Conservation (phyloP, 2,329 filamentous ascomycete species). For the Trichoderma sp. region DNA sequence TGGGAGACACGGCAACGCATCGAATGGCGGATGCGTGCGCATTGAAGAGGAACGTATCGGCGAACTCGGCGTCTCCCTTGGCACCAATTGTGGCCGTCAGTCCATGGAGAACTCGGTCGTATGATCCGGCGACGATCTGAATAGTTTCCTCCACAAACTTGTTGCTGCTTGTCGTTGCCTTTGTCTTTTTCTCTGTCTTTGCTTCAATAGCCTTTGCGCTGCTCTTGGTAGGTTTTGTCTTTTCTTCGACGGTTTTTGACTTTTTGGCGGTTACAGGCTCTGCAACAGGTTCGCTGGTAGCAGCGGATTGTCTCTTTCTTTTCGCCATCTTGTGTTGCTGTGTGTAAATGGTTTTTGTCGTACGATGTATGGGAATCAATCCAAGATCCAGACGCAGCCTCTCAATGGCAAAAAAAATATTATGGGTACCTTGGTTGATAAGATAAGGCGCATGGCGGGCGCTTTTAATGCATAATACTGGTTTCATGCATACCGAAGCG, state of each 20-base stretch:
- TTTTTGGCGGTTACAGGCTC: conserved; percentile 37
- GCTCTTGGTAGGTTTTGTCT: conserved; percentile 34
- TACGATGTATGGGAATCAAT: neutral
- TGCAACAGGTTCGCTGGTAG: conserved; percentile 29
- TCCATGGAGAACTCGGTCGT: conserved; percentile 90
- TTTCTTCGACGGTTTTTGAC: conserved; percentile 28
- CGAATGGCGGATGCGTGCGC: conserved; percentile 89
- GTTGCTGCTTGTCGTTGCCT: conserved; percentile 16
- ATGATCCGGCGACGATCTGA: conserved; percentile 90
- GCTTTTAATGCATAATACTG: neutral
- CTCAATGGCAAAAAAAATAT: conserved; percentile 20
- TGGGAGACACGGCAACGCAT: conserved; percentile 81
- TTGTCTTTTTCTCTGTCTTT: conserved; percentile 12
- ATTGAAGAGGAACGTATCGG: conserved; percentile 94
- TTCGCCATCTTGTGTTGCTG: conserved; percentile 45
- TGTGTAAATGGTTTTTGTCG: neutral
- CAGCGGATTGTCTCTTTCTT: conserved; percentile 48
- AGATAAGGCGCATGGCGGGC: conserved; percentile 32
- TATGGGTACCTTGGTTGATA: conserved; percentile 30
- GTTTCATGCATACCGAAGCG: conserved; percentile 24
- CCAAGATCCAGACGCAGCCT: neutral
- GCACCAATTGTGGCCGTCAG: conserved; percentile 69
- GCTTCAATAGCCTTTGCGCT: conserved; percentile 1
- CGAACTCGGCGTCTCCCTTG: conserved; percentile 62
- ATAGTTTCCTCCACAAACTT: conserved; percentile 54